These are phyloP conservation scores for Cryptococcus sp. DNA, from an alignment of 1,284 basidiomycete genomes.

Conservation along the genomic window DNA sequence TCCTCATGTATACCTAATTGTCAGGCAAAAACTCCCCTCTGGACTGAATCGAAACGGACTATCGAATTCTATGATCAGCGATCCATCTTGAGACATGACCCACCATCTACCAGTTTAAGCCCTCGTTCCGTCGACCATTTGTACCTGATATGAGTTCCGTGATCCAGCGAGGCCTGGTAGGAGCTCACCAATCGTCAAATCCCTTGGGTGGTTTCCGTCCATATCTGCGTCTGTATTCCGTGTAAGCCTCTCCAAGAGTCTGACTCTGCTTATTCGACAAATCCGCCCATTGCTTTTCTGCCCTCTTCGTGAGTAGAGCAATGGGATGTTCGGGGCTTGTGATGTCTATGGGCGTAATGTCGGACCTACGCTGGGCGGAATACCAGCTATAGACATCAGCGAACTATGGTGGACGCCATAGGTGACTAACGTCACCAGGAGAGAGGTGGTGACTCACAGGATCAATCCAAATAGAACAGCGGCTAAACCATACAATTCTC, in stretches of 20 bases:
- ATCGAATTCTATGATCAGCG: constrained; percentile 30
- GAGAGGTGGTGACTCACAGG: too few species aligned
- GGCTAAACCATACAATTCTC: too few species aligned
- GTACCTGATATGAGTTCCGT: constrained; percentile 23
- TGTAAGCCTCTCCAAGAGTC: constrained; percentile 26
- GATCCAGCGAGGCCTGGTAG: neutral
- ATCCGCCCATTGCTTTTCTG: constrained; percentile 13
- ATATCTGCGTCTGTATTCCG: constrained; percentile 31
- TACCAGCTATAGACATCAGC: too few species aligned
- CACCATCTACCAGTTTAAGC: constrained; percentile 14
- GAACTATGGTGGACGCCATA: too few species aligned
- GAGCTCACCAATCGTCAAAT: constrained; percentile 36
- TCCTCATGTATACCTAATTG: neutral
- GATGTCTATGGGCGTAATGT: too few species aligned
- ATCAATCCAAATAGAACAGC: too few species aligned
- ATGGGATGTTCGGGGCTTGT: too few species aligned
- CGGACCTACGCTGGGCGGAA: too few species aligned
- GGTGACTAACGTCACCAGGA: too few species aligned
- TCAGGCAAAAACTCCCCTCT: too few species aligned
- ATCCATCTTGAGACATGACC: constrained; percentile 30
- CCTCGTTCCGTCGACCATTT: constrained; percentile 20
- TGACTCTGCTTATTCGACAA: constrained; percentile 24
- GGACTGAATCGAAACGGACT: neutral
- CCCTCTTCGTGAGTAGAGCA: constrained; percentile 29
- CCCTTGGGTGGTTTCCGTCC: constrained; percentile 37